Conservation (phyloP, 768 basidiomycete species). For the Cyathus striatus region DNA sequence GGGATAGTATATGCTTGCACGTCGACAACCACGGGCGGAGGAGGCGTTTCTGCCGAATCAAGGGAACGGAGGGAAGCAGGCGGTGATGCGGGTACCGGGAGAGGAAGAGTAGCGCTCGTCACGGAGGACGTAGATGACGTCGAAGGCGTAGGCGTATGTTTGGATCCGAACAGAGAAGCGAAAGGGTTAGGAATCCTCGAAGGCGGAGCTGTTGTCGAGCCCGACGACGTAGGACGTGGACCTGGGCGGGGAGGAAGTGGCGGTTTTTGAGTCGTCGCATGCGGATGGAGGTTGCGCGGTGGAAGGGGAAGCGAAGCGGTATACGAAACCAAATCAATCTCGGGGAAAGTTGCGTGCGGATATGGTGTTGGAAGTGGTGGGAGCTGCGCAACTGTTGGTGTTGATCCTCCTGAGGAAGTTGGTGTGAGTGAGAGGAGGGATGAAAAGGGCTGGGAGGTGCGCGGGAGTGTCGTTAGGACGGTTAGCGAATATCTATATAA, state of each 20-base stretch:
- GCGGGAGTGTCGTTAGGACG: constrained; percentile 38
- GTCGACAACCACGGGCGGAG: constrained; percentile 30
- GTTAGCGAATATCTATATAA: constrained; percentile 35
- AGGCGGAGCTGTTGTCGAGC: constrained; percentile 10
- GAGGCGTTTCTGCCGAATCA: constrained; percentile 24
- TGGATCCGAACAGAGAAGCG: constrained; percentile 67
- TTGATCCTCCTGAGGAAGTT: constrained; percentile 24
- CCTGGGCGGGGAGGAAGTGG: constrained; percentile 35
- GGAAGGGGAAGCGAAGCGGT: constrained; percentile 41
- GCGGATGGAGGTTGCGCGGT: constrained; percentile 34
- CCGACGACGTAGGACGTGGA: constrained; percentile 14
- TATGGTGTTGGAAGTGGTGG: constrained; percentile 47
- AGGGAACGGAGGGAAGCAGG: constrained; percentile 26
- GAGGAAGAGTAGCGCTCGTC: constrained; percentile 11
- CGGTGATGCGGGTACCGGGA: constrained; percentile 20
- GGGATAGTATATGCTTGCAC: constrained; percentile 59
- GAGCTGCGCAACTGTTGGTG: constrained; percentile 29
- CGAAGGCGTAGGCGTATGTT: no score
- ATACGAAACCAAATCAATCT: constrained; percentile 37
- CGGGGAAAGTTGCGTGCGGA: constrained; percentile 35
- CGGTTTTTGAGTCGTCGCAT: no score
- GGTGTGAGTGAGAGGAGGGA: constrained; percentile 31
- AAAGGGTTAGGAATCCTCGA: constrained; percentile 70
- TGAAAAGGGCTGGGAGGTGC: constrained; percentile 34
- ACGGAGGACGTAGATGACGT: constrained; percentile 20